phyloP scores from a whole-genome alignment of 176 grass and related monocot species.

The Miscanthus lutarioriparius region DNA sequence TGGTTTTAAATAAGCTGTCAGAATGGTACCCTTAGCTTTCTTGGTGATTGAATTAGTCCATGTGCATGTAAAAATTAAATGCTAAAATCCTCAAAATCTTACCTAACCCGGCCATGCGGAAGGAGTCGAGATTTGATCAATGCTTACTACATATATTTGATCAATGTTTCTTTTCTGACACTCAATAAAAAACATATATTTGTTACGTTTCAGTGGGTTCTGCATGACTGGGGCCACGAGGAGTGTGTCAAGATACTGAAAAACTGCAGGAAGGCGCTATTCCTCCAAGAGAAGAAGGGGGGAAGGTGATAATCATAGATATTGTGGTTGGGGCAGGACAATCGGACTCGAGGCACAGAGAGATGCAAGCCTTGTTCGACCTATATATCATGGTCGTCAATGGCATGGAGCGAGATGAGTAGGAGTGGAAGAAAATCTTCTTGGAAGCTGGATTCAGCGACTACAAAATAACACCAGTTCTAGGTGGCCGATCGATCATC shows the following conservation, averaged over 20 bases:
- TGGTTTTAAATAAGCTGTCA: too few relatives aligned
- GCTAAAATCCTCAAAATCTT: too few relatives aligned
- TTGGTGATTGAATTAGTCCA: too few relatives aligned
- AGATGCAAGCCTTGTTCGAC: constrained; percentile 36
- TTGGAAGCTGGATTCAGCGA: constrained; percentile 23
- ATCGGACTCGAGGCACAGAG: neutral
- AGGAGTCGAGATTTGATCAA: too few relatives aligned
- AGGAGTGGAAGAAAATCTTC: constrained; percentile 44
- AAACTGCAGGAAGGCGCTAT: neutral
- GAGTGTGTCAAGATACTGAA: neutral
- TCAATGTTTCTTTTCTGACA: too few relatives aligned
- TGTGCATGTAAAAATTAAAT: too few relatives aligned
- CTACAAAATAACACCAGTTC: constrained; percentile 34
- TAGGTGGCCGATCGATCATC: constrained; percentile 38
- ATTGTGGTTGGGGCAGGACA: constrained; percentile 11
- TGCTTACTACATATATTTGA: too few relatives aligned
- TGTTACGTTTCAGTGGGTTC: too few relatives aligned
- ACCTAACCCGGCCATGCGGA: too few relatives aligned
- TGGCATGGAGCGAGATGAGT: constrained; percentile 27
- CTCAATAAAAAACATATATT: too few relatives aligned
- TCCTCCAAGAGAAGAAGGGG: constrained; percentile 3
- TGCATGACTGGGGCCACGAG: too few relatives aligned
- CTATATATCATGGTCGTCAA: neutral
- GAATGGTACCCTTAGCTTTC: too few relatives aligned
- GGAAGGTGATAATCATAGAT: constrained; percentile 49